Evolutionary conservation across 2,329 filamentous ascomycete genomes (phyloP), one percentile per base, ranked within the genome.

Genomic region (Elsinoe arachidis): DNA sequence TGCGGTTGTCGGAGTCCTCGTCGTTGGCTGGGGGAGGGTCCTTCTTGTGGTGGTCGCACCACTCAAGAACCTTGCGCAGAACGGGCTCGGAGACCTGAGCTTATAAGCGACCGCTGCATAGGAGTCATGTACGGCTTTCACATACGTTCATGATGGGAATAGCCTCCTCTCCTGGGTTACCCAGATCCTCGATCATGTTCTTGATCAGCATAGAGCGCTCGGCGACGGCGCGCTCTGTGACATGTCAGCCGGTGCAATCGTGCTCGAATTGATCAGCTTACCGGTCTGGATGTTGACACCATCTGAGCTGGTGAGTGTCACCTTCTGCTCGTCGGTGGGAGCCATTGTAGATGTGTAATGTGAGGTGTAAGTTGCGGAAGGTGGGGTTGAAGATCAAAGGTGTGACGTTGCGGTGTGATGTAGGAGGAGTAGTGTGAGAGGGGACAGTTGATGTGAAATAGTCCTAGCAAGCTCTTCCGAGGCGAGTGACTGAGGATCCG

Each of bases 121-220:
- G 30, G 30, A 43, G 49, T 19, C 43, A 17, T 26, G 37, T 30
- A 38, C n/a, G 41, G 43, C 44, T 33, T 38, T 46, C 51, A 67
- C 74, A 62, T 68, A 77, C 76, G 70, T 95, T 95, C 63, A 87
- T 88, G 62, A 95, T 91, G 7, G 93, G 92, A 55, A 99, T 92
- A 2, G 87, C 80, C 69, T 91, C 85, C 19, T 72, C 70, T 61
- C 70, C 71, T 54, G 76, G 75, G 56, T 70, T 85, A 64, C 90
- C 90, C 49, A 97, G 77, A 76, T 99, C 93, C 70, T 96, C 91
- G 46, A 99, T 82, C 86, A 99, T 86, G 80, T 97, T 96, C 84
- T 96, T 96, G 79, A 99, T 95, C 55, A 99, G 80, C 68, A 96
- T 84, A 2, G 90, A 96, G 63, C 92, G 88, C 78, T 96, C 90